phyloP scores from a whole-genome alignment of 2,329 filamentous ascomycete genomes.

The Talaromyces amestolkiae region DNA sequence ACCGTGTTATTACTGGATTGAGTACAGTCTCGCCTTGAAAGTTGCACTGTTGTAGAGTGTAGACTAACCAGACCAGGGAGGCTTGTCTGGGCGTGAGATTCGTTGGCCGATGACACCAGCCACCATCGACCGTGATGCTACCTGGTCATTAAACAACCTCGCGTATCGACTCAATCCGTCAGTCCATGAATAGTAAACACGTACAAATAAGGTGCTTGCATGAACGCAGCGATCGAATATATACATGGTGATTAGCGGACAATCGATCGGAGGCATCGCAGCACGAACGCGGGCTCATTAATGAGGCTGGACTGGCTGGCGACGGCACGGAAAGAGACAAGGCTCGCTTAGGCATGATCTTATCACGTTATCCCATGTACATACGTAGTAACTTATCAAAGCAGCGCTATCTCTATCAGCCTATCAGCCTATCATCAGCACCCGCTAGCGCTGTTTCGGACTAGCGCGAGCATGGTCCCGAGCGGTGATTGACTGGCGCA shows the following conservation, averaged over 20 bases:
- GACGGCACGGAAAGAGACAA: neutral
- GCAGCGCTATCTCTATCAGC: neutral
- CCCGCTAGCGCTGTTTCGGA: neutral
- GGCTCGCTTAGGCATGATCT: neutral
- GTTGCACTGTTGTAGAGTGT: no score
- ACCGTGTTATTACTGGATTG: neutral
- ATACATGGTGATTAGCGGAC: neutral
- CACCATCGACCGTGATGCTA: neutral
- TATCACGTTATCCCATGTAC: neutral
- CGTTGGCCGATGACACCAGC: conserved; percentile 3
- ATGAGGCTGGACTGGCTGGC: neutral
- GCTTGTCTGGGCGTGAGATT: conserved; percentile 3
- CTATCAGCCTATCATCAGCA: neutral
- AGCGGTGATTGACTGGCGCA: conserved; percentile 3
- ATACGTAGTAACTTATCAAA: neutral
- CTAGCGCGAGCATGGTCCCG: neutral
- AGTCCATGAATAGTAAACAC: neutral
- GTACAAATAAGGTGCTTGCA: neutral
- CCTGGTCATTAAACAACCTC: neutral
- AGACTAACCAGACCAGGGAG: conserved; percentile 3
- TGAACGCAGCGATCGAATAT: neutral
- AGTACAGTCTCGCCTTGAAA: neutral
- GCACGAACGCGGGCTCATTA: neutral
- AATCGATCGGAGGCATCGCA: neutral
- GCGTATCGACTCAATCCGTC: neutral